Conservation (phyloP, 148 eudicot species). For the Drosera capensis region DNA sequence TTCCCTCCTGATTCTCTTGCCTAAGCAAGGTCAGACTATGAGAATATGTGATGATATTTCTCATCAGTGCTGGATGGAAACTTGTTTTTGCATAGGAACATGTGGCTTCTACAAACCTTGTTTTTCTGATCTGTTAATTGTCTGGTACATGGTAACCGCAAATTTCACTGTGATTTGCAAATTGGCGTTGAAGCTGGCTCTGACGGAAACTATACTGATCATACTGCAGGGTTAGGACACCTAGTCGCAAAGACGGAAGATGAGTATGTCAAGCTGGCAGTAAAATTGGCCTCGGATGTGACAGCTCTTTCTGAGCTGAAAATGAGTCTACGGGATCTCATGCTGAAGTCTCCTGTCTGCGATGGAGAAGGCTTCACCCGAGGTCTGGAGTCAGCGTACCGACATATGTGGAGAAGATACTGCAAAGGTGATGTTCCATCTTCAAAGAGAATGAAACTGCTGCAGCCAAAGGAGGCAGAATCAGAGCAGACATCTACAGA, state of each 20-base stretch:
- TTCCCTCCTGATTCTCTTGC: not conserved
- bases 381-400: constrained; percentile 54
- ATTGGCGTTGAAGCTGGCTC: not conserved
- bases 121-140: no score
- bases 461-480: constrained; percentile 25
- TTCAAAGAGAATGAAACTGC: constrained; percentile 34
- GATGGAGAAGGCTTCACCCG: constrained; percentile 60
- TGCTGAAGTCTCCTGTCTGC: constrained; percentile 84
- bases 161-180: not conserved
- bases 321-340: constrained; percentile 62
- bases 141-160: no score
- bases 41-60: no score
- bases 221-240: constrained; percentile 44
- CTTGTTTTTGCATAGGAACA: no score
- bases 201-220: not conserved
- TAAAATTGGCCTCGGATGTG: constrained; percentile 63
- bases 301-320: constrained; percentile 60
- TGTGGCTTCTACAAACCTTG: no score
- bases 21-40: no score
- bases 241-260: constrained; percentile 86
- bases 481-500: no score
- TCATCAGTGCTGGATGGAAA: no score
- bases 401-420: constrained; percentile 72
- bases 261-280: constrained; percentile 63
- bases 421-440: constrained; percentile 88